Evolutionary conservation across 2,329 filamentous ascomycete genomes (phyloP).

Genomic region (Epichloe amarillans): DNA sequence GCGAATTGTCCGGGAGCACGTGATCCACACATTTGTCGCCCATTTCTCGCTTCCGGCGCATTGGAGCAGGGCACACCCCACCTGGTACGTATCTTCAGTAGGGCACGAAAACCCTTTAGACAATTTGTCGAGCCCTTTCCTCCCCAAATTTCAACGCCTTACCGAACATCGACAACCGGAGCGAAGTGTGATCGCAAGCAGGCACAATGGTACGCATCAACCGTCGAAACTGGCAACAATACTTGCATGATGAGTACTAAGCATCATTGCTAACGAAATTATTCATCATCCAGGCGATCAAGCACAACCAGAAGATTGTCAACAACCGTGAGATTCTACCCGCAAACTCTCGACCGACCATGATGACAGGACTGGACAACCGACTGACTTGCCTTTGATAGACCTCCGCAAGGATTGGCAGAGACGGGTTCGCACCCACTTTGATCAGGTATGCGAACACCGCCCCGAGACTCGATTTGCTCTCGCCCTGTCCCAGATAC

Average conservation of each 20-base stretch:
- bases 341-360: slow-evolving; percentile 12
- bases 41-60: slow-evolving; percentile 6
- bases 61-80: slow-evolving; percentile 15
- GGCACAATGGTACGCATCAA: slow-evolving; percentile 36
- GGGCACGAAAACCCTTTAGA: slow-evolving; percentile 29
- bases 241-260: slow-evolving; percentile 8
- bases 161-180: slow-evolving; percentile 28
- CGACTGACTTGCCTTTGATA: slow-evolving; percentile 32
- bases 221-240: slow-evolving; percentile 11
- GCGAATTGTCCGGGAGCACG: slow-evolving; percentile 13
- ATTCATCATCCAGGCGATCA: slow-evolving; percentile 61
- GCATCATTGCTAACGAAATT: slow-evolving; percentile 19
- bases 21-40: slow-evolving; percentile 10
- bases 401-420: slow-evolving; percentile 99
- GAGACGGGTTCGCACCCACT: slow-evolving; percentile 96
- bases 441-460: slow-evolving; percentile 76
- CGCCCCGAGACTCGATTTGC: neutral
- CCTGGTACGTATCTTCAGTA: slow-evolving; percentile 22
- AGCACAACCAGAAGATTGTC: slow-evolving; percentile 98
- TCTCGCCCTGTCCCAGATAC: neutral
- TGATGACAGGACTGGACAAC: slow-evolving; percentile 11
- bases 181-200: slow-evolving; percentile 38
- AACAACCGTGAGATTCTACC: slow-evolving; percentile 63
- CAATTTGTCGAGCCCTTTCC: slow-evolving; percentile 25
- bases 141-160: slow-evolving; percentile 25